Evolutionary conservation across 1,139 yeast genomes (phyloP), one percentile per base, ranked within the genome.

Genomic region (Debaryomycetaceae sp.): DNA sequence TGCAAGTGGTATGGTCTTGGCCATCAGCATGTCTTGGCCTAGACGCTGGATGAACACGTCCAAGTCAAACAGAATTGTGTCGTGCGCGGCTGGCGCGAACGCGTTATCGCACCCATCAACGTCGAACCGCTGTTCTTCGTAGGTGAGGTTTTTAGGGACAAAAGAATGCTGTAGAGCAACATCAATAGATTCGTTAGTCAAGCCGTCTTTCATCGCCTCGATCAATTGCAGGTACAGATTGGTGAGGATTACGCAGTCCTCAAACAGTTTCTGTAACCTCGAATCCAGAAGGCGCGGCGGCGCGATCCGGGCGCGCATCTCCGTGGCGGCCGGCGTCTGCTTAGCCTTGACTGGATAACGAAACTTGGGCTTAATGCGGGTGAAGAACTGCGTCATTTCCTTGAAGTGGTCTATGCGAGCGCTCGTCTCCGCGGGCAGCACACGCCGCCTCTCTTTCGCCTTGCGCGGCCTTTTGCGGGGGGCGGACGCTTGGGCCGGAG

Each of bases 121-220:
- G 11, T 38, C 40, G 28, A 56, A 56, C 18, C 51, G 25, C 17
- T 38, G 34, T 13, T 34, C 31, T 34, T 58, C 63, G 10, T 34
- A 30, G 2, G 31, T 45, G 3, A 56, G 11, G 26, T 51, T 53
- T 35, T 58, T 58, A n/a, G 49, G 46, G 3, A 56, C 29, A 5
- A 58, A 42, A 15, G 42, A 37, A 34, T 50, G 47, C 32, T 39
- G 45, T 17, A 54, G 39, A 1, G 55, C 37, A 12, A 53, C 40
- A 29, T 58, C 62, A 18, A 58, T 48, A 4, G 36, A 32, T 14
- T 37, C 32, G n/a, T 30, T 30, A n/a, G 36, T 27, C 18, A 43
- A 34, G 15, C 38, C 36, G 3, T 30, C 24, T 27, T 46, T 48
- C 16, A 56, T 41, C 17, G 39, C 24, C 6, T 41, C 35, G 5